Base-by-base conservation (phyloP, 345 rosid genomes). In the Raphanus sativus region DNA sequence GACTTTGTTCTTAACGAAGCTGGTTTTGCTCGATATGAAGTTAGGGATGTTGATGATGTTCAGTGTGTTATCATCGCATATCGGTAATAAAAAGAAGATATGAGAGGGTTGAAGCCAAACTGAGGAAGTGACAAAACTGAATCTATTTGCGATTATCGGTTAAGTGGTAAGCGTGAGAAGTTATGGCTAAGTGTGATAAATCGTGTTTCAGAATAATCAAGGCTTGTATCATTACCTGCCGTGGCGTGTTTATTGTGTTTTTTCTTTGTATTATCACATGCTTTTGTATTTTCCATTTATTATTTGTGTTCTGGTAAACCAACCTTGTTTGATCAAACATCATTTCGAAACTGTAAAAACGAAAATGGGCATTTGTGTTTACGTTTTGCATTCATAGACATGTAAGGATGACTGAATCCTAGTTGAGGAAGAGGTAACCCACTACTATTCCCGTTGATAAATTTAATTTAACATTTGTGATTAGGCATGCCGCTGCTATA, bases 21-120 rank as follows among this genome's bases (percentile, higher is more conserved):
- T 42, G 98, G 96, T 5, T 89, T 90, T 75, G 76, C 61, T 21
- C 75, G 84, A 5, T 75, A 77, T 72, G 82, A 73, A 8, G 69
- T 87, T 42, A 86, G 71, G 36, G 76, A 83, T 6, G 78, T 86
- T 45, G 77, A 67, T 5, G 80, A 84, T 15, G 64, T 89, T 6
- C 88, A 83, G 42, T 76, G 83, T 21, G 62, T 89, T 8, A 89
- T 92, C 16, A 80, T 80, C 36, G 91, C 89, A 24, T 92, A 79
- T 66, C 87, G 84, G 32, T 42, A 4, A 42, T 42, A 12, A 42
- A 42, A 42, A 5, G 15, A 42, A 42, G 52, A 42, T 42, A 12
- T 12, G 15, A 42, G 12, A 42, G 52, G 52, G 52, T 42, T 42
- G 21, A 42, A 65, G 6, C 70, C 13, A 13, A 66, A 10, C 21